Percentiles rank a stretch among this genome's conserved stretches.
Conservation (phyloP, 805 yeast genomes). For the Candida endomychidarum region DNA sequence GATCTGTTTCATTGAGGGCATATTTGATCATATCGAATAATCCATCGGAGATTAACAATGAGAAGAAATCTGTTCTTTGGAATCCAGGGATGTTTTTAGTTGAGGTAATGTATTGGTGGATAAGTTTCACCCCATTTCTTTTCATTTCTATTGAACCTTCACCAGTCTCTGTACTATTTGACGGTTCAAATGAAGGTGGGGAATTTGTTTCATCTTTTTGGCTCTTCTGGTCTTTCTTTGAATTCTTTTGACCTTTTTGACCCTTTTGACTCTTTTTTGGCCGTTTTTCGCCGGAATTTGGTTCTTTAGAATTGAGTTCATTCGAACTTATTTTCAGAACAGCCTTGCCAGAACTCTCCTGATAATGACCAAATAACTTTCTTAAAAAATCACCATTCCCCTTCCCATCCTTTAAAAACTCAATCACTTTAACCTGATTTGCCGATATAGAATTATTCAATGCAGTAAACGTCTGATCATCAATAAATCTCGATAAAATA, state of each 20-base stretch:
- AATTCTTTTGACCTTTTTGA: no score
- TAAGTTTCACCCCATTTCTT: slow-evolving; percentile 71
- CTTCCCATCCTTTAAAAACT: slow-evolving; percentile 51
- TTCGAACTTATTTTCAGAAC: no score
- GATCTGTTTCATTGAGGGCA: slow-evolving; percentile 57
- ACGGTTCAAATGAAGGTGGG: background rate
- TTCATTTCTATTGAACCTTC: slow-evolving; percentile 31
- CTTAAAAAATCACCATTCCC: slow-evolving; percentile 46
- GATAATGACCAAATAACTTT: slow-evolving; percentile 62
- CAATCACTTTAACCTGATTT: slow-evolving; percentile 68
- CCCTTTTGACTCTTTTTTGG: no score
- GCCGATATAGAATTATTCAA: slow-evolving; percentile 65
- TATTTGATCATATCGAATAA: slow-evolving; percentile 67
- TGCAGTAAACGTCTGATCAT: slow-evolving; percentile 72
- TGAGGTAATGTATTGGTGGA: slow-evolving; percentile 77
- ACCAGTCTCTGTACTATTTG: slow-evolving; percentile 4
- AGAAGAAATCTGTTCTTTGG: slow-evolving; percentile 67
- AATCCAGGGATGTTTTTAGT: slow-evolving; percentile 63
- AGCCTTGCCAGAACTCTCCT: no score
- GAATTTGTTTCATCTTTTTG: no score
- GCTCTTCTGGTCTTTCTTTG: no score
- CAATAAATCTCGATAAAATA: slow-evolving; percentile 76
- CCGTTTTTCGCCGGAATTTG: no score
- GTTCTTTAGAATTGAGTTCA: no score
- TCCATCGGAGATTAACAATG: slow-evolving; percentile 63